Evolutionary conservation across 2,329 filamentous ascomycete species (phyloP), one percentile per base, ranked within the genome.

Genomic region (Penicillium rolfsii): DNA sequence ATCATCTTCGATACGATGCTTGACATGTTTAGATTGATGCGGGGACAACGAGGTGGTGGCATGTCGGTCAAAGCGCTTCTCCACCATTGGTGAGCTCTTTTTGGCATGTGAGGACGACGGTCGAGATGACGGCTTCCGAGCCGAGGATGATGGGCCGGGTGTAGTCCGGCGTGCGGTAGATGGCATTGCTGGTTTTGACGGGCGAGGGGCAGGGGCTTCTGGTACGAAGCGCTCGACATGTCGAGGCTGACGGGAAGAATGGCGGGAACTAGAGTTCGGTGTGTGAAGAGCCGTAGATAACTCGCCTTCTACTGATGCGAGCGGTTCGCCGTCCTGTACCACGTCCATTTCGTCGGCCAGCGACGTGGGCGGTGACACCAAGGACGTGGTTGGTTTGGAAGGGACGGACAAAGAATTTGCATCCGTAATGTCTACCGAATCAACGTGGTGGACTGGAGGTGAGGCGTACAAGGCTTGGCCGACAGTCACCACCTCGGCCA

Each of bases 281-380:
- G 77, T 76, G 62, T 77, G 69, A 12, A 75, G 61, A 6, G 70
- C 64, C 35, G 67, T 41, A 58, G 65, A 54, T 60, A 62, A 56
- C 26, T 75, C 75, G 26, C 70, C 70, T 50, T 74, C 72, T n/a
- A 72, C 70, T 49, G 73, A 69, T 28, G 59, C 61, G 24, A 70
- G 62, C 14, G 67, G 67, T 59, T 76, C 69, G 3, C 68, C 69
- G 50, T 76, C 72, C 40, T 71, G 71, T 19, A 68, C 61, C 30
- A 73, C 70, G 53, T 79, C 78, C 57, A 70, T 72, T 59, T 80
- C 78, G 56, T 79, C 78, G 45, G 72, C 75, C 58, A 79, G 72
- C 24, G 79, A 80, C 26, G 77, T 80, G 14, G 78, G 79, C 22
- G 79, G 79, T 2, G 79, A 81, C 12, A 80, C 79, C 48, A 81